phyloP scores from a whole-genome alignment of 257 asterid genomes.

The Forsythia suspensa region DNA sequence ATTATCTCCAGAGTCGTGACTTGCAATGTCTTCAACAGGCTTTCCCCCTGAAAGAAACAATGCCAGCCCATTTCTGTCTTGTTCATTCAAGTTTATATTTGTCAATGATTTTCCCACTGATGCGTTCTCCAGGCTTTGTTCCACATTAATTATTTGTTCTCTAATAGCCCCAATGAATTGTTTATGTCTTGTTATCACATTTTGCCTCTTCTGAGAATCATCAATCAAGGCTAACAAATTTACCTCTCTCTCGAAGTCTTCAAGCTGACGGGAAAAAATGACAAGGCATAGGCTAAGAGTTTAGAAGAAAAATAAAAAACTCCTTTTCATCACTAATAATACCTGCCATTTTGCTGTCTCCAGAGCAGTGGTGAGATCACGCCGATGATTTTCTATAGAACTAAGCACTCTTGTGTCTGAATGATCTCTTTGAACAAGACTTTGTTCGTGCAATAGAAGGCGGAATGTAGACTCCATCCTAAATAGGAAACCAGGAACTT shows the following conservation, averaged over 20 bases:
- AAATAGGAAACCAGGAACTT: slow-evolving; percentile 19
- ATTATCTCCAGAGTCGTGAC: slow-evolving; percentile 24
- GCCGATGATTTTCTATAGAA: slow-evolving; percentile 34
- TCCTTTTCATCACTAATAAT: background rate
- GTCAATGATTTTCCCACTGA: slow-evolving; percentile 23
- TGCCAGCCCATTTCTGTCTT: slow-evolving; percentile 41
- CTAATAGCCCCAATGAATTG: slow-evolving; percentile 40
- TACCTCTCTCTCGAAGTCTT: slow-evolving; percentile 49
- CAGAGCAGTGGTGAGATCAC: slow-evolving; percentile 39
- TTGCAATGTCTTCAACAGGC: slow-evolving; percentile 21
- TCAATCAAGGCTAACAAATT: slow-evolving; percentile 25
- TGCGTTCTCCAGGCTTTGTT: slow-evolving; percentile 28
- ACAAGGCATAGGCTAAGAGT: slow-evolving; percentile 3
- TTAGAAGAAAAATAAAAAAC: background rate
- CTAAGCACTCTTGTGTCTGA: slow-evolving; percentile 21
- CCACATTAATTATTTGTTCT: slow-evolving; percentile 34
- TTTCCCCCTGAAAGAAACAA: slow-evolving; percentile 39
- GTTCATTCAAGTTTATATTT: slow-evolving; percentile 34
- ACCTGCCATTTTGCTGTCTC: slow-evolving; percentile 58
- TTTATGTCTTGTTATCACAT: slow-evolving; percentile 28
- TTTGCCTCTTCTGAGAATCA: slow-evolving; percentile 33
- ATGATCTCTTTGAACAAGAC: slow-evolving; percentile 28
- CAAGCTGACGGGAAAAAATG: slow-evolving; percentile 34
- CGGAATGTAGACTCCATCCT: slow-evolving; percentile 44
- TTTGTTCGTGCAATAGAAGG: slow-evolving; percentile 38